phyloP scores from a whole-genome alignment of 2,329 filamentous ascomycete species.

The Pseudocercospora cruenta region DNA sequence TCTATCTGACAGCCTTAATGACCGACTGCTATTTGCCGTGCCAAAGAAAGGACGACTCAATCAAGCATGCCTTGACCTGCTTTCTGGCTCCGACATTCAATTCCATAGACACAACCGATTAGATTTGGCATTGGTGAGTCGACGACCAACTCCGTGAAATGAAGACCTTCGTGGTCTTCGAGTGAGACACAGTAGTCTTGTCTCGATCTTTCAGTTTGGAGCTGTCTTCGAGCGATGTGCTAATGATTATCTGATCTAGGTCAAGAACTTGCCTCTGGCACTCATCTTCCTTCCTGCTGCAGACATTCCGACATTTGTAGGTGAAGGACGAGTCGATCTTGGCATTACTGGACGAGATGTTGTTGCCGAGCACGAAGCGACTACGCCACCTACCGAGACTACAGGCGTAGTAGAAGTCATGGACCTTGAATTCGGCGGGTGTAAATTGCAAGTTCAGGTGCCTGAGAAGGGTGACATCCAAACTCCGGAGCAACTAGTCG shows the following conservation, averaged over 20 bases:
- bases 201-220: no score
- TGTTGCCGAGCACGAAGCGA: conserved; percentile 75
- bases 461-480: conserved; percentile 78
- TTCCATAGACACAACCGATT: conserved; percentile 93
- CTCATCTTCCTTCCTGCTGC: conserved; percentile 96
- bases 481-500: conserved; percentile 76
- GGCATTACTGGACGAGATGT: conserved; percentile 95
- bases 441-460: conserved; percentile 95
- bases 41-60: conserved; percentile 98
- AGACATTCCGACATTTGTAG: conserved; percentile 96
- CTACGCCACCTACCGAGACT: conserved; percentile 50
- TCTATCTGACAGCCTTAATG: conserved; percentile 70
- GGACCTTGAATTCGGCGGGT: conserved; percentile 86
- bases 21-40: conserved; percentile 92
- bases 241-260: neutral
- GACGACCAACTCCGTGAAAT: no score
- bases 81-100: conserved; percentile 92
- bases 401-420: conserved; percentile 80
- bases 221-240: neutral
- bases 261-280: conserved; percentile 94
- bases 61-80: conserved; percentile 82
- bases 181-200: no score
- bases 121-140: conserved; percentile 79
- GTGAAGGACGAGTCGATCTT: conserved; percentile 88
- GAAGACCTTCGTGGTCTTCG: no score